phyloP scores from a whole-genome alignment of 768 basidiomycete genomes.

The Boletellus sp. region DNA sequence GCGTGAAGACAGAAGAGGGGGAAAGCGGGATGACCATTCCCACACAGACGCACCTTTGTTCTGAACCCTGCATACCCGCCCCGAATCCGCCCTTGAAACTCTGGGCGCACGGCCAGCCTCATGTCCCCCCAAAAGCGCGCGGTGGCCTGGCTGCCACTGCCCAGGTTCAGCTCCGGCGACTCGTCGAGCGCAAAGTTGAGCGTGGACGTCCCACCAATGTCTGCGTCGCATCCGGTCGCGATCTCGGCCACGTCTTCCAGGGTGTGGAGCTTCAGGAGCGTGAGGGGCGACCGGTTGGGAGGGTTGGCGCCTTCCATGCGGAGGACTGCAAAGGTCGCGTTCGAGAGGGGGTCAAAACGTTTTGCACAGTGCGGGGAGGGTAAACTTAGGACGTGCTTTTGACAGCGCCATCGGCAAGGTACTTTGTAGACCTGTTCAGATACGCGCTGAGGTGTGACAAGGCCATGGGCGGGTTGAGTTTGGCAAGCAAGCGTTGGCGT shows the following conservation, averaged over 20 bases:
- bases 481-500: not conserved
- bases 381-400: conserved; percentile 36
- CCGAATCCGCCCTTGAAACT: conserved; percentile 64
- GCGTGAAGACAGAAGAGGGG: no score
- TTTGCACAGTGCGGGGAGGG: not conserved
- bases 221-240: conserved; percentile 80
- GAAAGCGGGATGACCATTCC: no score
- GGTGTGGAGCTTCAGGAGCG: conserved; percentile 64
- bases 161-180: conserved; percentile 41
- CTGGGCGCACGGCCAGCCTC: conserved; percentile 62
- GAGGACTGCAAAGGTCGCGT: conserved; percentile 43
- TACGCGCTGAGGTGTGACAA: conserved; percentile 28
- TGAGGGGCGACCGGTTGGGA: conserved; percentile 56
- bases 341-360: conserved; percentile 8
- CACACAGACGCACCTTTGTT: conserved; percentile 76
- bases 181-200: conserved; percentile 72
- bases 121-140: conserved; percentile 81
- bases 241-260: conserved; percentile 55
- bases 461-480: conserved; percentile 18
- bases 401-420: conserved; percentile 38
- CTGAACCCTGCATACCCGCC: conserved; percentile 91
- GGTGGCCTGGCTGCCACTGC: conserved; percentile 48
- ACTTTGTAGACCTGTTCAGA: conserved; percentile 37
- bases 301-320: conserved; percentile 74
- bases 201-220: conserved; percentile 82